Evolutionary conservation across 106 monocot genomes (phyloP).

Genomic region (Dioscorea alata): DNA sequence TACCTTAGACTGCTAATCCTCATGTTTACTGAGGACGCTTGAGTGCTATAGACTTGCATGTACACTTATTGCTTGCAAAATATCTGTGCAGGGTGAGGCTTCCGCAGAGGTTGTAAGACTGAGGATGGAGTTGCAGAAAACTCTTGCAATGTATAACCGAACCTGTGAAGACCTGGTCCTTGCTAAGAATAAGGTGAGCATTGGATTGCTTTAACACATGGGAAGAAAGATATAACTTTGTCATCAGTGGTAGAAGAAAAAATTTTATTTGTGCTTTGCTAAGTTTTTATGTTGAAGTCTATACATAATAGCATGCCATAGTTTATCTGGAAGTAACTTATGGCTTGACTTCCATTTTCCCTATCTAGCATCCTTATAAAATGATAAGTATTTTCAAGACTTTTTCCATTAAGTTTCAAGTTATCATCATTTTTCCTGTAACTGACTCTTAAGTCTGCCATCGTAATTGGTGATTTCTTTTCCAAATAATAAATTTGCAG

Average conservation of each 20-base stretch:
- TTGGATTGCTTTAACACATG: neutral
- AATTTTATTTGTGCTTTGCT: neutral
- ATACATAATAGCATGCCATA: too few relatives aligned
- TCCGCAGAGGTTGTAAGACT: conserved; percentile 36
- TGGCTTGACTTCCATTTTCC: neutral
- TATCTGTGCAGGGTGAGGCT: conserved; percentile 34
- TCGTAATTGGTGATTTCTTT: too few relatives aligned
- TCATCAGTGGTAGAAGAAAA: neutral
- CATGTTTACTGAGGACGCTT: neutral
- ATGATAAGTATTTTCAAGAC: neutral
- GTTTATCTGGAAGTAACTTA: neutral
- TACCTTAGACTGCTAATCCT: neutral
- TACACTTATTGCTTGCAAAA: neutral
- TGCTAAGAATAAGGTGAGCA: conserved; percentile 58
- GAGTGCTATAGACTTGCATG: neutral
- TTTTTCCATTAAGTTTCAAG: too few relatives aligned
- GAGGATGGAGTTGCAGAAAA: conserved; percentile 42
- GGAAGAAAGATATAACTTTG: neutral
- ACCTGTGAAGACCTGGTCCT: conserved; percentile 59
- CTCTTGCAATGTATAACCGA: conserved; percentile 42
- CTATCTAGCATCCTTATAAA: neutral
- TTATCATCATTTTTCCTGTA: too few relatives aligned
- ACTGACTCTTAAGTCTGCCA: too few relatives aligned
- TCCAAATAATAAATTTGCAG: too few relatives aligned
- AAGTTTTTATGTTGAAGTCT: too few relatives aligned